Base-by-base conservation (phyloP, 2,329 filamentous ascomycete genomes). In the Fusarium sp. region DNA sequence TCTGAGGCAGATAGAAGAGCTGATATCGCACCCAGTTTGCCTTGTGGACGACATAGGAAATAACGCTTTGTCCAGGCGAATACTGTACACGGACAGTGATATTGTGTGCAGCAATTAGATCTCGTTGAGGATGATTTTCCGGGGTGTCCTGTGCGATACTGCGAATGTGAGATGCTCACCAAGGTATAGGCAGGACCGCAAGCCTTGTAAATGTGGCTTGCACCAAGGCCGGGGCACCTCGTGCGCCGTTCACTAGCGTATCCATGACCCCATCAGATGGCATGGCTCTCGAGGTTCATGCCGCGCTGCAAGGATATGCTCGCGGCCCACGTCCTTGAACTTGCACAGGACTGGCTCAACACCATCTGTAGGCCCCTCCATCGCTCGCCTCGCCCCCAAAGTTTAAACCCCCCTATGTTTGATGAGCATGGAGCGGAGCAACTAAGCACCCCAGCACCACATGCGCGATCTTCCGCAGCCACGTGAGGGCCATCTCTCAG, bases 401-500 rank as follows among this genome's bases (percentile, higher is more conserved):
- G 64, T 54, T 70, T 47, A 47, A 62, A 38, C 56, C 70, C 51
- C 50, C 54, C 45, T 66, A 24, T 52, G 62, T 73, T 73, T 64
- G 70, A 73, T 72, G 67, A 72, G 52, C 71, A 59, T 65, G 52
- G 52, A 71, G 66, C 59, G 59, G 70, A 73, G 68, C 60, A 50
- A 67, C 65, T 66, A 77, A 74, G 74, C 59, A 77, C 64, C 75
- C 74, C 69, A 70, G 70, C 58, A 77, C 70, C 75, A 72, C 77
- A 80, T 79, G 79, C 77, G 79, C 78, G 79, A 80, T 80, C 79
- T 80, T 81, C 79, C 78, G 78, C 73, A 78, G 76, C 79, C 79
- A 80, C 79, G 79, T 81, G 79, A 81, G 76, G 68, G 65, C 45
- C 68, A 68, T 73, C 73, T 74, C 61, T 52, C 54, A 66, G 56